Evolutionary conservation across 768 basidiomycete genomes (phyloP).

Genomic region (Gautieria morchelliformis): DNA sequence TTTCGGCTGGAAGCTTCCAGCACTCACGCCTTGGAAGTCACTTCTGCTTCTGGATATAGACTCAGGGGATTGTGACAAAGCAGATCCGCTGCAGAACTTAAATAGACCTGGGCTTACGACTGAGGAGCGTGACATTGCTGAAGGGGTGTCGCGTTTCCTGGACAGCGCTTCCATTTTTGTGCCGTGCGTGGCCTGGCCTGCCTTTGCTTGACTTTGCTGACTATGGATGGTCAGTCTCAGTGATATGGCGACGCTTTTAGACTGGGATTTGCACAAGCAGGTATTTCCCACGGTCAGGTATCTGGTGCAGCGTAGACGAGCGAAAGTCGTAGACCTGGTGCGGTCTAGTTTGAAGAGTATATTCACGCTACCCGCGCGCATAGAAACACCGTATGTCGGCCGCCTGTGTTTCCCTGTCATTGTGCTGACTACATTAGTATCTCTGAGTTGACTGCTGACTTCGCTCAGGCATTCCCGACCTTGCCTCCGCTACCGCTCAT

Average conservation of each 20-base stretch:
- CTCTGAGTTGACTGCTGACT: slow-evolving; percentile 45
- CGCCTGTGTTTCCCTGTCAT: background rate
- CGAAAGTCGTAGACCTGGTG: slow-evolving; percentile 81
- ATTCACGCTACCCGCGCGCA: slow-evolving; percentile 63
- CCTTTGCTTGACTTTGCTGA: background rate
- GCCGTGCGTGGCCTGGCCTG: slow-evolving; percentile 42
- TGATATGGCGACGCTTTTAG: slow-evolving; percentile 71
- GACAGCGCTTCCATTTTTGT: slow-evolving; percentile 64
- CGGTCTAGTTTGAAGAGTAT: slow-evolving; percentile 72
- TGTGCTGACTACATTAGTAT: slow-evolving; percentile 28
- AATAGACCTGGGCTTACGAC: slow-evolving; percentile 48
- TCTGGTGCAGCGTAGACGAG: slow-evolving; percentile 83
- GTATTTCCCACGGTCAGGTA: slow-evolving; percentile 87
- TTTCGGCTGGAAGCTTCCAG: slow-evolving; percentile 64
- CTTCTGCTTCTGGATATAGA: slow-evolving; percentile 62
- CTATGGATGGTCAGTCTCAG: slow-evolving; percentile 40
- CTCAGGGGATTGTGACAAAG: slow-evolving; percentile 25
- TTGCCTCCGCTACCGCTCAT: slow-evolving; percentile 68
- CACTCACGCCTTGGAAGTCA: slow-evolving; percentile 87
- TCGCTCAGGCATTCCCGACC: slow-evolving; percentile 49
- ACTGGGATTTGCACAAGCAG: slow-evolving; percentile 77
- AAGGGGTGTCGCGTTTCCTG: slow-evolving; percentile 66
- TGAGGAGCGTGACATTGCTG: slow-evolving; percentile 59
- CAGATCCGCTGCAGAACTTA: slow-evolving; percentile 52
- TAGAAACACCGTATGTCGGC: slow-evolving; percentile 46